A percentile compares a stretch with the other conserved stretches of the same genome.
Conservation (phyloP, 2,329 filamentous ascomycete genomes). For the Colletotrichum spaethianum region DNA sequence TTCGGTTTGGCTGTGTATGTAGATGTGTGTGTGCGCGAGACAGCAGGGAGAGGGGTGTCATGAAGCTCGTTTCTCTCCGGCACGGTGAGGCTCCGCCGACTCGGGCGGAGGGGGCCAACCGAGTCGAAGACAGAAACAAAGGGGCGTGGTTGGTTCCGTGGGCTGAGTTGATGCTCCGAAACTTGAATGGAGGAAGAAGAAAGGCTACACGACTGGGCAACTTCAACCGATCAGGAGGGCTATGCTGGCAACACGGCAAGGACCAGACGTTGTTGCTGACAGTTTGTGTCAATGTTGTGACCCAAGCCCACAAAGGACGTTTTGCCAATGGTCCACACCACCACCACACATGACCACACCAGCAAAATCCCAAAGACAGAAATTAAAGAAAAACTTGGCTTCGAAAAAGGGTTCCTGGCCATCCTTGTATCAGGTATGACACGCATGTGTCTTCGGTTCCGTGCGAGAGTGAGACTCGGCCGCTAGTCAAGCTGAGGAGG, state of each 20-base stretch:
- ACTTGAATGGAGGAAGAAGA: background rate
- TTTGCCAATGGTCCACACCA: background rate
- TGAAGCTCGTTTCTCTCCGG: slow-evolving; percentile 2
- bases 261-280: background rate
- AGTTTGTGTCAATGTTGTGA: background rate
- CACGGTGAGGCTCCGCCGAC: background rate
- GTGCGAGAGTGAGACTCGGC: slow-evolving; percentile 2
- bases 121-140: background rate
- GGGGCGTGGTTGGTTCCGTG: background rate
- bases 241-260: background rate
- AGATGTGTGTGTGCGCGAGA: background rate
- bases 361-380: background rate
- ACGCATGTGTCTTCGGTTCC: slow-evolving; percentile 1
- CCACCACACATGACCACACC: background rate
- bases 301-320: background rate
- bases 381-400: background rate
- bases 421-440: slow-evolving; percentile 7
- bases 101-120: slow-evolving; percentile 1
- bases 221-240: background rate
- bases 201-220: background rate
- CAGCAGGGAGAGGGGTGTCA: background rate
- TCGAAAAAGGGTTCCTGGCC: background rate
- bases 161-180: background rate
- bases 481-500: slow-evolving; percentile 1
- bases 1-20: background rate